phyloP scores from a whole-genome alignment of 139 green algal genomes.

The Marvania coccoides region DNA sequence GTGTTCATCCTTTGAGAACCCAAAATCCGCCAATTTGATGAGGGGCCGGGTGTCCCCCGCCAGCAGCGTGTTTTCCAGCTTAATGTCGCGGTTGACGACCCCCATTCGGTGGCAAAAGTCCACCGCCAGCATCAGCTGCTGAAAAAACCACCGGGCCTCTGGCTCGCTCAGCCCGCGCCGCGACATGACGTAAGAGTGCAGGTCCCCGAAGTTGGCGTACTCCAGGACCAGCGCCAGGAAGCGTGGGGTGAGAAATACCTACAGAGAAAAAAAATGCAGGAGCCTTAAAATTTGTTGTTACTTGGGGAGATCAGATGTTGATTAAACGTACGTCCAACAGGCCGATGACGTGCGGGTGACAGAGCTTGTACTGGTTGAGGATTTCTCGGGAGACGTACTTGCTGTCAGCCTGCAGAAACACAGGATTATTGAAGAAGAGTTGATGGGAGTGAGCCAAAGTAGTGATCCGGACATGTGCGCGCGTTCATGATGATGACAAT shows the following conservation, averaged over 20 bases:
- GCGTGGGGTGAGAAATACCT: conserved; percentile 46
- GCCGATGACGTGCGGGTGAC: conserved; percentile 92
- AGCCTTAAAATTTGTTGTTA: background rate
- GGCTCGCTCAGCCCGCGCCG: conserved; percentile 80
- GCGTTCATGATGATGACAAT: too few species aligned
- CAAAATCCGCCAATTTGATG: conserved; percentile 38
- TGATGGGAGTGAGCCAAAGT: too few species aligned
- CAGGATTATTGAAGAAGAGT: too few species aligned
- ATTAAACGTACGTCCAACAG: conserved; percentile 71
- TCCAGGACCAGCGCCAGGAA: conserved; percentile 78
- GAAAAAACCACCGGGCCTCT: conserved; percentile 96
- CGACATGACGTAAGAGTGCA: conserved; percentile 65
- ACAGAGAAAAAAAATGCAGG: background rate
- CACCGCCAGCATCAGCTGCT: conserved; percentile 90
- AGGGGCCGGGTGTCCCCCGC: background rate
- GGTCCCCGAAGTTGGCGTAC: conserved; percentile 60
- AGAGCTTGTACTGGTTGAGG: conserved; percentile 85
- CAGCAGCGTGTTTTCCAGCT: conserved; percentile 13
- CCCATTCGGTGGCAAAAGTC: conserved; percentile 82
- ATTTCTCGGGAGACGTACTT: conserved; percentile 98
- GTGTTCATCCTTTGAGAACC: conserved; percentile 10
- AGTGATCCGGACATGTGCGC: too few species aligned
- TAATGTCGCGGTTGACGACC: conserved; percentile 24
- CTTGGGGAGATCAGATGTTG: too few species aligned
- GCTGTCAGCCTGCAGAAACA: conserved; percentile 60